phyloP scores from a whole-genome alignment of 2,329 filamentous ascomycete species.

The Diaporthe humulicola region DNA sequence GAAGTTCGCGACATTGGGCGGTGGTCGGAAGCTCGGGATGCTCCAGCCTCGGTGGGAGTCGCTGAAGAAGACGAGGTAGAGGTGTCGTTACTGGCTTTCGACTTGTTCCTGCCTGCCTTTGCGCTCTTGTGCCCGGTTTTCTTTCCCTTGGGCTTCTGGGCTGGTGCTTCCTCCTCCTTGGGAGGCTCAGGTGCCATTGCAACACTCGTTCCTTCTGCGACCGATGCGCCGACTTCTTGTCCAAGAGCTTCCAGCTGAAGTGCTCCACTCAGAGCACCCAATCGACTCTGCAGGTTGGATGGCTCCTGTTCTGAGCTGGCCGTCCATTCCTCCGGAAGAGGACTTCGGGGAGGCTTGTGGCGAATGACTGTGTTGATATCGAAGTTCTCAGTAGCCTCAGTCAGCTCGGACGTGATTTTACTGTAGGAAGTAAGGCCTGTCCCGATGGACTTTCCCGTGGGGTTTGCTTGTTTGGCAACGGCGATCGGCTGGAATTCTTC shows the following conservation, averaged over 20 bases:
- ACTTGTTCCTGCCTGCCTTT: slow-evolving; percentile 28
- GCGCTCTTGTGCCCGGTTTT: not conserved
- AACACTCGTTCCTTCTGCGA: not conserved
- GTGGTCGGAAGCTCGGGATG: slow-evolving; percentile 2
- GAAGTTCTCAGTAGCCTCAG: slow-evolving; percentile 18
- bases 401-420: slow-evolving; percentile 16
- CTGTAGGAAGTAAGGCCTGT: slow-evolving; percentile 23
- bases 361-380: slow-evolving; percentile 36
- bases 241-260: not conserved
- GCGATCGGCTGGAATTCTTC: not conserved
- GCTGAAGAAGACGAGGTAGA: slow-evolving; percentile 7
- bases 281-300: slow-evolving; percentile 20
- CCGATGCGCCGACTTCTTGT: not conserved
- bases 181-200: not conserved
- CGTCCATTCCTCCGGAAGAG: slow-evolving; percentile 28
- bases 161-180: not conserved
- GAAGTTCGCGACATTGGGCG: not conserved
- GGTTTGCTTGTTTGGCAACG: not conserved
- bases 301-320: not conserved
- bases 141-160: not conserved
- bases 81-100: not conserved
- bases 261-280: slow-evolving; percentile 11
- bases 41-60: not conserved
- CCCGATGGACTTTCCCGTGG: not conserved
- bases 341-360: slow-evolving; percentile 13